Conservation (phyloP, 495 filamentous ascomycete genomes). For the Lasiosphaeria ovina region DNA sequence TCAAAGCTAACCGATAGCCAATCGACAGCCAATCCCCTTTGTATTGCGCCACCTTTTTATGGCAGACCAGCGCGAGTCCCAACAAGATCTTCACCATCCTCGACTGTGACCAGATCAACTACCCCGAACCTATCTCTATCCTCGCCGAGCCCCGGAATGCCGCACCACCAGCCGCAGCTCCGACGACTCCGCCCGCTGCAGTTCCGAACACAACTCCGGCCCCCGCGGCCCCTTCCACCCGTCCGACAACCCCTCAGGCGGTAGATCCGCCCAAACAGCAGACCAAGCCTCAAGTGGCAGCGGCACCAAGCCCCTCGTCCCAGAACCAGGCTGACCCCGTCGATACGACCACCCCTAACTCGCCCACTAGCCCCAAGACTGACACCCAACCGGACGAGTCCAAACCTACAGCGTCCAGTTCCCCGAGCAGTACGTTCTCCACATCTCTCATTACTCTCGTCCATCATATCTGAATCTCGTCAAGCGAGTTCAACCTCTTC, state of each 20-base stretch:
- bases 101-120: slow-evolving; percentile 1
- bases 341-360: background rate
- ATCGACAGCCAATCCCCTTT: background rate
- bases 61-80: background rate
- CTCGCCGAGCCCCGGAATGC: background rate
- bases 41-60: background rate
- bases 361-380: background rate
- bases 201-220: background rate
- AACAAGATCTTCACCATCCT: slow-evolving; percentile 1
- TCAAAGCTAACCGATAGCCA: background rate
- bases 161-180: background rate
- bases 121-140: background rate
- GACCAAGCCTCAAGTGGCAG: background rate
- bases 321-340: background rate
- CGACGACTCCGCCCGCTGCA: background rate
- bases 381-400: background rate
- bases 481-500: background rate
- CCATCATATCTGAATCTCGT: background rate
- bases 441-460: background rate
- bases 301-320: background rate
- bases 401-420: background rate
- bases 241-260: background rate
- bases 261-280: background rate
- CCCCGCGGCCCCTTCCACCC: background rate
- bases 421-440: background rate